phyloP scores from a whole-genome alignment of 2,329 filamentous ascomycete genomes.

The Penicillium hordei region DNA sequence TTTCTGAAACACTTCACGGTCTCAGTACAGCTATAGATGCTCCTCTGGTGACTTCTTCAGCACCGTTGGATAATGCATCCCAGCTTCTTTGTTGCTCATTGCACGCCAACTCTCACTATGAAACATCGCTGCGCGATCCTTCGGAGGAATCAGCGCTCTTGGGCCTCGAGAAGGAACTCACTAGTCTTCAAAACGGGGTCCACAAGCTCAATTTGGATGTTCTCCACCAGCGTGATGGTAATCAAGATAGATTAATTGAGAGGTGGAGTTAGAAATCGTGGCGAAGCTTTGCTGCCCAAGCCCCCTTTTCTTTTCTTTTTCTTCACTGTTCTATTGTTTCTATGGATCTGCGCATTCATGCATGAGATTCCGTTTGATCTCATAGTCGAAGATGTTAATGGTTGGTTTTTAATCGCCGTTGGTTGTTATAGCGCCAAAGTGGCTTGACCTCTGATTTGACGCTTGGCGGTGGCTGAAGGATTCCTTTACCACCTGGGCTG shows the following conservation, averaged over 20 bases:
- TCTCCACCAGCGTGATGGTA: conserved; percentile 33
- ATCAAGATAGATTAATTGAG: conserved; percentile 34
- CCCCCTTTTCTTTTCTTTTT: neutral
- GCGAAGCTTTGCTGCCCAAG: conserved; percentile 1
- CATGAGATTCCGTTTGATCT: neutral
- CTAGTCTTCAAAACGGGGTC: conserved; percentile 33
- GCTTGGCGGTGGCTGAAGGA: conserved; percentile 2
- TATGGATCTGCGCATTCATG: neutral
- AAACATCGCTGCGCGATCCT: conserved; percentile 29
- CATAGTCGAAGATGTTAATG: conserved; percentile 2
- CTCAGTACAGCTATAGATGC: conserved; percentile 32
- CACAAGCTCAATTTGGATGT: conserved; percentile 36
- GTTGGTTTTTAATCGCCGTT: conserved; percentile 13
- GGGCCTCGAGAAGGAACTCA: conserved; percentile 34
- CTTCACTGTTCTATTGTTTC: neutral
- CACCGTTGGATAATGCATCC: conserved; percentile 33
- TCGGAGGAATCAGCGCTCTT: conserved; percentile 29
- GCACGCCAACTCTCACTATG: conserved; percentile 30
- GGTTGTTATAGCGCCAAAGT: conserved; percentile 4
- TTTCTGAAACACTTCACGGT: conserved; percentile 30
- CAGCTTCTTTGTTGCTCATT: conserved; percentile 35
- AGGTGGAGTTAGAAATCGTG: conserved; percentile 28
- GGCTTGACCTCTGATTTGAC: conserved; percentile 15
- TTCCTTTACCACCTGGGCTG: neutral
- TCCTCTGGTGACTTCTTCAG: conserved; percentile 32